These are phyloP conservation scores for Aspergillus amoenus DNA, from an alignment of 2,329 filamentous ascomycete genomes.

Conservation along the genomic window DNA sequence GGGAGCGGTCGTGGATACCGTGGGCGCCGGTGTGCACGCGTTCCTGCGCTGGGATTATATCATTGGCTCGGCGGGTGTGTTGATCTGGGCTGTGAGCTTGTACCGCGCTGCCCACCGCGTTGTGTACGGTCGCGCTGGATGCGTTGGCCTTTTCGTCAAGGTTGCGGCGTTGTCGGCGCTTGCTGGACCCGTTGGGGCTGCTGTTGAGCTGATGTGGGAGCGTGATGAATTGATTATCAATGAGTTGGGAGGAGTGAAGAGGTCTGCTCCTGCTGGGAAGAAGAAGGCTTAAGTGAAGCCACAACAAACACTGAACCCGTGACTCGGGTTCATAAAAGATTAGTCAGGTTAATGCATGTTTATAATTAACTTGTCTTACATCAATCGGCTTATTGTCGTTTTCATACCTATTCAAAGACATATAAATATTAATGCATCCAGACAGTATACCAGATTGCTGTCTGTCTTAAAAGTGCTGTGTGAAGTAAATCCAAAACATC, in stretches of 20 bases:
- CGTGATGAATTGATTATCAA: conserved; percentile 47
- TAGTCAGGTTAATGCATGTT: no score
- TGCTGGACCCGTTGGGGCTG: conserved; percentile 46
- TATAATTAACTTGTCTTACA: no score
- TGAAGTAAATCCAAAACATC: no score
- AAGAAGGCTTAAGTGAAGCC: conserved; percentile 21
- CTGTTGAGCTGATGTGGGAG: conserved; percentile 50
- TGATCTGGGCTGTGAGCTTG: conserved; percentile 48
- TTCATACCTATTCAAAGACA: no score
- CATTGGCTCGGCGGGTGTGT: conserved; percentile 41
- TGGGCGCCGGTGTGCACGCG: conserved; percentile 44
- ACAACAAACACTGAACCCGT: no score
- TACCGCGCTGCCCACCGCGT: conserved; percentile 31
- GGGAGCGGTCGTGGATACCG: conserved; percentile 27
- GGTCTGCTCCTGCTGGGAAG: conserved; percentile 28
- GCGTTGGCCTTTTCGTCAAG: conserved; percentile 33
- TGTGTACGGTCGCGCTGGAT: conserved; percentile 26
- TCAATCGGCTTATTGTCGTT: no score
- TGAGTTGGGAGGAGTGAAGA: conserved; percentile 34
- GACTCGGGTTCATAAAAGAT: no score
- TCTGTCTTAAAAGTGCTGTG: no score
- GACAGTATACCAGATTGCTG: no score
- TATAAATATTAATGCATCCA: no score
- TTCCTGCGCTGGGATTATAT: conserved; percentile 53
- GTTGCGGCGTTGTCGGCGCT: conserved; percentile 35